A percentile compares a stretch with the other conserved stretches of the same genome.
These are phyloP conservation scores for Pythium phragmitis DNA, from an alignment of 352 stramenopile genomes.

Conservation along the genomic window DNA sequence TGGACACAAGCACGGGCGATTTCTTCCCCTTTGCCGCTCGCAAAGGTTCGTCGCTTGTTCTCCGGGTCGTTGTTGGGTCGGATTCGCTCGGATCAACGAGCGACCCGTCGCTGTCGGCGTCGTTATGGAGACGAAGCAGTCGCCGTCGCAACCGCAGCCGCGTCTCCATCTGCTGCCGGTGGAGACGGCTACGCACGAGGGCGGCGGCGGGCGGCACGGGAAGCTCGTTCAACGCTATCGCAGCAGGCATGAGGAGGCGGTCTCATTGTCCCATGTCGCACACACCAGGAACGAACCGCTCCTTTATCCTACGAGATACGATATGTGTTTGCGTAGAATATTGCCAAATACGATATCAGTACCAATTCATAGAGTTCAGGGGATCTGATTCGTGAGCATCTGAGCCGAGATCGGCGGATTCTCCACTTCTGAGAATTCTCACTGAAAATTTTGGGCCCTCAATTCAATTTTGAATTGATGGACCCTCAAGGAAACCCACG, in stretches of 20 bases:
- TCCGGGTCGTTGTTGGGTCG: background rate
- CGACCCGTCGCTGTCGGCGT: background rate
- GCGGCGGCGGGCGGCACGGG: background rate
- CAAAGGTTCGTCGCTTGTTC: background rate
- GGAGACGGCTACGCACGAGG: background rate
- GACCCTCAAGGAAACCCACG: constrained; percentile 6
- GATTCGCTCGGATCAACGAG: background rate
- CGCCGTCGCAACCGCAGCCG: constrained; percentile 36
- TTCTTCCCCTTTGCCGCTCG: background rate
- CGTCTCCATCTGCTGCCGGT: constrained; percentile 37
- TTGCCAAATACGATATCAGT: background rate
- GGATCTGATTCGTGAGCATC: background rate
- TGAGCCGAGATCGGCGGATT: background rate
- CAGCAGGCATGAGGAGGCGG: constrained; percentile 1
- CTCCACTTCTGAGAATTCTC: constrained; percentile 19
- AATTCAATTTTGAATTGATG: constrained; percentile 26
- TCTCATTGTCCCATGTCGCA: constrained; percentile 21
- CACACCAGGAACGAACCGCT: constrained; percentile 7
- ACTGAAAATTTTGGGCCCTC: constrained; percentile 22
- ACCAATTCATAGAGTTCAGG: background rate
- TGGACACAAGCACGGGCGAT: background rate
- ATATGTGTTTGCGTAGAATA: background rate
- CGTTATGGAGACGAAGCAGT: constrained; percentile 42
- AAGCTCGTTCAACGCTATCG: background rate
- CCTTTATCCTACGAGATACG: background rate